Percentiles rank a stretch among this genome's conserved stretches.
These are phyloP conservation scores for Hansenula sp. DNA, from an alignment of 1,139 yeast genomes.

Conservation along the genomic window DNA sequence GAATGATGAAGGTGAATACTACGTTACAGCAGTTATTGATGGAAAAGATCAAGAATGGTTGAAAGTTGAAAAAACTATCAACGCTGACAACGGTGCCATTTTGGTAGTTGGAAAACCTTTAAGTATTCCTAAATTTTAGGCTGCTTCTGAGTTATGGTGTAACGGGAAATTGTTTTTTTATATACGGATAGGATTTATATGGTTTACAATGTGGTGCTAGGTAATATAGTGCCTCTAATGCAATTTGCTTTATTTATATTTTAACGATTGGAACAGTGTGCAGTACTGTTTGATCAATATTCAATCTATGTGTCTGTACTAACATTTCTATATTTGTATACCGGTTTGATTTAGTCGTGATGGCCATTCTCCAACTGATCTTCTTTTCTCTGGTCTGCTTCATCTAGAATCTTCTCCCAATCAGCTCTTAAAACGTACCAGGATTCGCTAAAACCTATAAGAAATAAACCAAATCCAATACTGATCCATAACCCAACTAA, in stretches of 20 bases:
- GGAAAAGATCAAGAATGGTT: constrained; percentile 34
- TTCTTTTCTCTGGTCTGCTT: constrained; percentile 37
- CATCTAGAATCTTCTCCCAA: constrained; percentile 47
- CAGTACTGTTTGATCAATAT: too few species aligned
- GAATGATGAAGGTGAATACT: constrained; percentile 38
- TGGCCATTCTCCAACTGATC: constrained; percentile 16
- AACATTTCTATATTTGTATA: too few species aligned
- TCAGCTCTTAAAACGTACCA: constrained; percentile 46
- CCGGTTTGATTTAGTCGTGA: too few species aligned
- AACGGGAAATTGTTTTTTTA: too few species aligned
- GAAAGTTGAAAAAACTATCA: constrained; percentile 37
- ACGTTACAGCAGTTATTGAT: constrained; percentile 33
- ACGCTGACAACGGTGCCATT: constrained; percentile 58
- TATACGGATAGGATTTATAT: too few species aligned
- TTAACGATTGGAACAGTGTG: too few species aligned
- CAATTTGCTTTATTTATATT: too few species aligned
- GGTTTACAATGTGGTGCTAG: too few species aligned
- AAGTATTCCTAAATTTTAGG: constrained; percentile 8
- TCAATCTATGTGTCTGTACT: too few species aligned
- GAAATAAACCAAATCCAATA: constrained; percentile 67
- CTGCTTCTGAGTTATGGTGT: too few species aligned
- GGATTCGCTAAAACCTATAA: constrained; percentile 63
- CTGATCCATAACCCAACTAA: constrained; percentile 88
- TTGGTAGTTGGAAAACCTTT: constrained; percentile 40
- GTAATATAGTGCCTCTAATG: background rate